Base-by-base conservation (phyloP, 192 early-diverging fungal species). In the Paraglomus occultum region DNA sequence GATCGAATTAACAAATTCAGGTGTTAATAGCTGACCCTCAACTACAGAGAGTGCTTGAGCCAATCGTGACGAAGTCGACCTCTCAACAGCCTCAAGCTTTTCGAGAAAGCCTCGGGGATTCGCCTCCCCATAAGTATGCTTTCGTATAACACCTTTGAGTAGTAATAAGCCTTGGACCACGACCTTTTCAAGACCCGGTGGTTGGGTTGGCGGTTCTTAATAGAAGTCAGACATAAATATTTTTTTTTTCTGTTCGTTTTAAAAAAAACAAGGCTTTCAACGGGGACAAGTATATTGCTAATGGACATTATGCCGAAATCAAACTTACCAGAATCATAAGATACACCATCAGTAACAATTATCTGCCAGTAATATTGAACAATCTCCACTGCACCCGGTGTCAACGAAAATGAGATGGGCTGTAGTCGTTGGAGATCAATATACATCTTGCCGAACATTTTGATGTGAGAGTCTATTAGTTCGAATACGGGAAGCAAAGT, bases 391-490 rank as follows among this genome's bases (percentile, higher is more conserved):
- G 85, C 80, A 6, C 80, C 77, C 9, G 88, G 87, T 8, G 80
- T 77, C 2, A 85, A 73, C 22, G 89, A 83, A 68, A 90, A 93
- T 6, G 83, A 79, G 5, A 90, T 78, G 1, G 89, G 82, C 45
- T 89, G 84, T 0, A 81, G 67, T 63, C 85, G 85, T 73, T 90
- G 84, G 14, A 93, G 72, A 64, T 92, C 87, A 55, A 92, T 64
- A 71, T 91, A 93, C 38, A 96, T 70, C 67, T 92, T 92, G 38
- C 94, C 94, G 50, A 92, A 82, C 47, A 88, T 54, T 8, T 82
- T 77, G 55, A 91, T 86, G 58, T 89, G 79, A 2, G 82, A 71
- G 5, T 80, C 77, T 38, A 78, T 64, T 6, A 69, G 39, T 6
- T 51, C 42, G 1, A 57, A 46, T 12, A 55, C 40, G 12, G 52